Evolutionary conservation across 495 filamentous ascomycete species (phyloP).

Genomic region (Aspergillus nidulans): DNA sequence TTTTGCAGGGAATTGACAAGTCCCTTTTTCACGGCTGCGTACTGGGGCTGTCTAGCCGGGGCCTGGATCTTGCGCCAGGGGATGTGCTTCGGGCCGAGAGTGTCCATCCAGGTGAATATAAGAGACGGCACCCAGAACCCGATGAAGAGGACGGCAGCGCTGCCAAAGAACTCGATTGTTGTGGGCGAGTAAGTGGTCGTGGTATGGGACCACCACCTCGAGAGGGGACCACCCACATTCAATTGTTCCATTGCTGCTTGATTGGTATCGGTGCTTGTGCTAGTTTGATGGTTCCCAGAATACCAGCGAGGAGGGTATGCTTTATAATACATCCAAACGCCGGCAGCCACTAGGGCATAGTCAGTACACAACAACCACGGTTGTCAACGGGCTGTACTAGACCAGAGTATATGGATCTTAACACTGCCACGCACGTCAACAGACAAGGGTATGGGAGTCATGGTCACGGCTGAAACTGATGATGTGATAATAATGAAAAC

Average conservation of each 20-base stretch:
- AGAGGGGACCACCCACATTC: background rate
- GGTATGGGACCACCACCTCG: conserved; percentile 21
- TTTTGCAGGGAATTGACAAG: conserved; percentile 40
- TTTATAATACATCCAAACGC: background rate
- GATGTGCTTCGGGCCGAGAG: conserved; percentile 42
- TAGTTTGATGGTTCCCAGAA: background rate
- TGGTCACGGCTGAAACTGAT: background rate
- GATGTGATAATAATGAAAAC: background rate
- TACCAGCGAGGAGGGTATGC: background rate
- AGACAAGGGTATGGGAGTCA: background rate
- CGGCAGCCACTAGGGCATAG: too few relatives aligned
- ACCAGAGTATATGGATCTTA: background rate
- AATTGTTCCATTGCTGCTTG: background rate
- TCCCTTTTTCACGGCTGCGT: conserved; percentile 42
- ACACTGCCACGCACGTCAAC: background rate
- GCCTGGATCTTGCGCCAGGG: conserved; percentile 54
- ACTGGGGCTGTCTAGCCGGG: conserved; percentile 44
- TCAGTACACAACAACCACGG: too few relatives aligned
- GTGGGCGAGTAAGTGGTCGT: conserved; percentile 24
- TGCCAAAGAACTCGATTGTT: conserved; percentile 24
- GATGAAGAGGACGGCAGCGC: conserved; percentile 40
- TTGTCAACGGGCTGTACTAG: too few relatives aligned
- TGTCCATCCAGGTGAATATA: conserved; percentile 42
- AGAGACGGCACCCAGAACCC: conserved; percentile 39
- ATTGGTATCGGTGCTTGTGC: background rate